A percentile compares a stretch with the other conserved stretches of the same genome.
These are phyloP conservation scores for Kuraishia borneana DNA, from an alignment of 805 yeast genomes.

Conservation along the genomic window DNA sequence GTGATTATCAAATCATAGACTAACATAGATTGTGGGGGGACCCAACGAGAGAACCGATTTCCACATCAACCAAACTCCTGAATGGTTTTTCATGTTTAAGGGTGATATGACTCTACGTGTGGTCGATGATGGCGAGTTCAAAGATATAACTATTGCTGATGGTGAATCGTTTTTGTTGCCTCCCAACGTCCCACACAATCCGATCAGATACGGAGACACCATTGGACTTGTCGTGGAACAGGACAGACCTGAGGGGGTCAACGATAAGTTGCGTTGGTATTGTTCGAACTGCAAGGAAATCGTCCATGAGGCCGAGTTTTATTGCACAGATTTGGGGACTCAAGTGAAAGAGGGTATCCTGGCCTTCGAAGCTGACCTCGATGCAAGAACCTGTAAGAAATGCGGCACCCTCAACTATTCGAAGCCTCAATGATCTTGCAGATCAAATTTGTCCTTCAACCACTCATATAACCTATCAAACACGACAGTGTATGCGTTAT, in stretches of 20 bases:
- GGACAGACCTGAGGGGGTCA: conserved; percentile 64
- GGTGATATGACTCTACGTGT: conserved; percentile 80
- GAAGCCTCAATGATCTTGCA: conserved; percentile 35
- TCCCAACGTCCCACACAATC: conserved; percentile 79
- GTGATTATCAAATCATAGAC: conserved; percentile 1
- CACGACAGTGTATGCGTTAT: conserved; percentile 69
- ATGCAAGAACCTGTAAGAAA: conserved; percentile 57
- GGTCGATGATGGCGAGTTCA: conserved; percentile 69
- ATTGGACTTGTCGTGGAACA: conserved; percentile 90
- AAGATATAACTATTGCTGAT: conserved; percentile 64
- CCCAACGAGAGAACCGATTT: conserved; percentile 92
- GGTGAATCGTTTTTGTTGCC: conserved; percentile 88
- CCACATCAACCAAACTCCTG: conserved; percentile 90
- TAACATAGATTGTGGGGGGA: conserved; percentile 69
- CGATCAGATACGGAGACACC: conserved; percentile 76
- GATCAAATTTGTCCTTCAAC: conserved; percentile 49
- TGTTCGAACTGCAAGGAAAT: conserved; percentile 57
- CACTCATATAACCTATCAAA: conserved; percentile 62
- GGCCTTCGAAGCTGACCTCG: conserved; percentile 50
- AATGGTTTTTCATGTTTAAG: conserved; percentile 81
- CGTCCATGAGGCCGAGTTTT: conserved; percentile 60
- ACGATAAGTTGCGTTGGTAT: conserved; percentile 82
- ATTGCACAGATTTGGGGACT: conserved; percentile 75
- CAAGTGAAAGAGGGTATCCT: conserved; percentile 80
- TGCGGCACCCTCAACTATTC: conserved; percentile 70